Conservation (phyloP, 306 rosid genomes). For the Rosa chinensis region DNA sequence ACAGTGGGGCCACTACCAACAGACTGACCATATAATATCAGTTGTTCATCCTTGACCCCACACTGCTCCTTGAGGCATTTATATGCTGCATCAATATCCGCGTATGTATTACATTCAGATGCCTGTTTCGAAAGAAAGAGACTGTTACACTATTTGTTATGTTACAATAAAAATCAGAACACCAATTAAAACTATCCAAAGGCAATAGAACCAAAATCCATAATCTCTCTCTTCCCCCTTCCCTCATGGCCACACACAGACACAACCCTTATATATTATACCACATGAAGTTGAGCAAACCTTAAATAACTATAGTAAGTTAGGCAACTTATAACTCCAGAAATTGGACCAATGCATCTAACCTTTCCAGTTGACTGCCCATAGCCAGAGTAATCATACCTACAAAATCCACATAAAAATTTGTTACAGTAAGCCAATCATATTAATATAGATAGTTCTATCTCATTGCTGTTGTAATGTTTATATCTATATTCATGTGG, state of each 20-base stretch:
- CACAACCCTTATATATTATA: too few relatives aligned
- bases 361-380: conserved; percentile 99
- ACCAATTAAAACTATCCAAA: too few relatives aligned
- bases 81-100: conserved; percentile 91
- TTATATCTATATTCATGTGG: neutral
- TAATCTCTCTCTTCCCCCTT: too few relatives aligned
- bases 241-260: too few relatives aligned
- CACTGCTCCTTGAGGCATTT: conserved; percentile 83
- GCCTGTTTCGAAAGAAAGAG: conserved; percentile 69
- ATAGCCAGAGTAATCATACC: conserved; percentile 96
- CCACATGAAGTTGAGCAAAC: neutral
- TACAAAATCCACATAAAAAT: conserved; percentile 36
- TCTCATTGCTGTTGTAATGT: neutral
- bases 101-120: conserved; percentile 86
- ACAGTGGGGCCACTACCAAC: conserved; percentile 97
- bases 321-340: neutral
- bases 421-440: neutral
- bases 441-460: conserved; percentile 2
- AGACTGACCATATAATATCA: conserved; percentile 88
- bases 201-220: too few relatives aligned
- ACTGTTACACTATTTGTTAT: conserved; percentile 18
- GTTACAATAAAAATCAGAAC: too few relatives aligned
- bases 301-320: neutral
- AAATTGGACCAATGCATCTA: conserved; percentile 19
- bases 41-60: conserved; percentile 77